These are phyloP conservation scores for Nigrospora osmanthi DNA, from an alignment of 2,329 filamentous ascomycete genomes.

Conservation along the genomic window DNA sequence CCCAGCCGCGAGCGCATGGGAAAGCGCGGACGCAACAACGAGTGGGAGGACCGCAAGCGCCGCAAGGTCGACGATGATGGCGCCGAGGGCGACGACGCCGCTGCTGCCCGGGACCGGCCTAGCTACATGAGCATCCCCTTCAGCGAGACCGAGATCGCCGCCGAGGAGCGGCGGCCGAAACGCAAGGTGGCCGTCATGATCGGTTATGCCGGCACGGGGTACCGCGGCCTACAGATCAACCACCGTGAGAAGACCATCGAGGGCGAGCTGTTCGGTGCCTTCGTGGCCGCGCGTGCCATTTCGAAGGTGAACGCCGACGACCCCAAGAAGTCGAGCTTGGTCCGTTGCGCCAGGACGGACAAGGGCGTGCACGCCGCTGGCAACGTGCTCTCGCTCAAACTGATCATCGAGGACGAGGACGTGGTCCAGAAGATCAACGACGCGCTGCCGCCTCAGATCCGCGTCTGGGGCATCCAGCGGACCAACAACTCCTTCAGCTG, in stretches of 20 bases:
- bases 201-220: slow-evolving; percentile 92
- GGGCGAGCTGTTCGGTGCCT: slow-evolving; percentile 86
- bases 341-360: slow-evolving; percentile 90
- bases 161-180: slow-evolving; percentile 83
- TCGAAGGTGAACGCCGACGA: slow-evolving; percentile 96
- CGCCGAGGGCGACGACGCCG: slow-evolving; percentile 13
- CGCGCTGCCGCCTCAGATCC: slow-evolving; percentile 77
- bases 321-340: slow-evolving; percentile 89
- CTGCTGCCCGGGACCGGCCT: slow-evolving; percentile 20
- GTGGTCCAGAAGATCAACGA: slow-evolving; percentile 89
- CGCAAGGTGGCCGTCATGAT: slow-evolving; percentile 94
- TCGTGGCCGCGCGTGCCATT: slow-evolving; percentile 85
- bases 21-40: slow-evolving; percentile 41
- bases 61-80: slow-evolving; percentile 35
- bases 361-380: slow-evolving; percentile 96
- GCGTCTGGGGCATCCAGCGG: slow-evolving; percentile 87
- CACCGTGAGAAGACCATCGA: slow-evolving; percentile 85
- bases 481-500: slow-evolving; percentile 89
- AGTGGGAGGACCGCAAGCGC: slow-evolving; percentile 45
- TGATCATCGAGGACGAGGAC: slow-evolving; percentile 87
- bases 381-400: slow-evolving; percentile 89
- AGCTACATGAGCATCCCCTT: slow-evolving; percentile 52
- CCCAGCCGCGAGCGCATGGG: slow-evolving; percentile 40
- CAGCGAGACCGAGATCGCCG: slow-evolving; percentile 73
- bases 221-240: slow-evolving; percentile 94